These are phyloP conservation scores for Gossypium schwendimanii DNA, from an alignment of 441 rosid species.

Conservation along the genomic window DNA sequence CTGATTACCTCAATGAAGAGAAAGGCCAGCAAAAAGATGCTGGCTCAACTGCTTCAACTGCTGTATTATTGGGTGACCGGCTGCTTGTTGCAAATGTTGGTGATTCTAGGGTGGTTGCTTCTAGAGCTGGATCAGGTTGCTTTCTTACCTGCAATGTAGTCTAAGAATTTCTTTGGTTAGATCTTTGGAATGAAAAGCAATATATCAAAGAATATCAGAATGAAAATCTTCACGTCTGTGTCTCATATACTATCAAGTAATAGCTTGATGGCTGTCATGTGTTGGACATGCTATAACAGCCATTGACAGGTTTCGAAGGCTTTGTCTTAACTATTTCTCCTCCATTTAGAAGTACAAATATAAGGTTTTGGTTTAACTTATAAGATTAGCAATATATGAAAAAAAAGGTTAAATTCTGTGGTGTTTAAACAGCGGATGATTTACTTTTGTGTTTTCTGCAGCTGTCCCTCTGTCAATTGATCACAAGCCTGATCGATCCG, in stretches of 20 bases:
- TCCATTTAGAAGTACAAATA: not conserved
- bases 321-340: not conserved
- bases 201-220: not conserved
- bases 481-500: slow-evolving; percentile 83
- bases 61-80: slow-evolving; percentile 56
- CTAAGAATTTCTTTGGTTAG: not conserved
- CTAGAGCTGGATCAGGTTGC: slow-evolving; percentile 66
- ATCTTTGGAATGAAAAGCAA: not conserved
- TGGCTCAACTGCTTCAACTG: slow-evolving; percentile 87
- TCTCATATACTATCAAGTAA: not conserved
- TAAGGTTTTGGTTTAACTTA: not conserved
- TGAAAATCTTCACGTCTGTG: not conserved
- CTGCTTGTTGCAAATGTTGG: slow-evolving; percentile 87
- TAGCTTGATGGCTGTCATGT: not conserved
- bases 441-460: slow-evolving; percentile 25
- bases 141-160: slow-evolving; percentile 1
- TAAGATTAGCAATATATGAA: not conserved
- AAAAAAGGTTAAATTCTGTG: not conserved
- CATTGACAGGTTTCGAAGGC: not conserved
- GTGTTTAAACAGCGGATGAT: not conserved
- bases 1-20: slow-evolving; percentile 57
- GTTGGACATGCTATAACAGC: not conserved
- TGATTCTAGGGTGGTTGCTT: slow-evolving; percentile 79
- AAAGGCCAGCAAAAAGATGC: slow-evolving; percentile 55
- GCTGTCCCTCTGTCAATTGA: slow-evolving; percentile 71